Conservation (phyloP, 2,329 filamentous ascomycete genomes). For the Aspergillus cejpii region DNA sequence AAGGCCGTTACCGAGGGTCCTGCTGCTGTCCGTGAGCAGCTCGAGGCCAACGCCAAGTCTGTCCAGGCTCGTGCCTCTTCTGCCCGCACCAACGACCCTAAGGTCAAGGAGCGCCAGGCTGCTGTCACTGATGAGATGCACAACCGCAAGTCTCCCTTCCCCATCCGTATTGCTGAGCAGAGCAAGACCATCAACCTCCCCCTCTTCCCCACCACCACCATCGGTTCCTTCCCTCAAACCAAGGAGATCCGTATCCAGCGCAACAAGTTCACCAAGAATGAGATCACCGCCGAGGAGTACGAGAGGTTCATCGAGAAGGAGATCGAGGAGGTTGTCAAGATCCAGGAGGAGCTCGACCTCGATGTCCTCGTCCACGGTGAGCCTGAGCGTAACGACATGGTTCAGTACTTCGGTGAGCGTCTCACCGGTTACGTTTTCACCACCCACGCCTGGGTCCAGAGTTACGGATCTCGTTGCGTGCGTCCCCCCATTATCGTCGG, state of each 20-base stretch:
- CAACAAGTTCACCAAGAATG: slow-evolving; percentile 98
- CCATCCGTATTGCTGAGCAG: slow-evolving; percentile 76
- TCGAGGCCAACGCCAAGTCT: slow-evolving; percentile 96
- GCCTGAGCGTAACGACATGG: slow-evolving; percentile 99
- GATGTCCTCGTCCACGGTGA: slow-evolving; percentile 98
- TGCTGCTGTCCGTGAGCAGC: slow-evolving; percentile 74
- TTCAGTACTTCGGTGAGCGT: slow-evolving; percentile 99
- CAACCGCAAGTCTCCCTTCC: slow-evolving; percentile 88
- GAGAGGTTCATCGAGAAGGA: slow-evolving; percentile 99
- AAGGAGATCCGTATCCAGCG: slow-evolving; percentile 95
- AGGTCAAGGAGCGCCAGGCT: slow-evolving; percentile 93
- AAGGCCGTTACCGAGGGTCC: slow-evolving; percentile 95
- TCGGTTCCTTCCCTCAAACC: slow-evolving; percentile 98
- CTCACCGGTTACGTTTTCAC: slow-evolving; percentile 97
- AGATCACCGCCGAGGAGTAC: slow-evolving; percentile 87
- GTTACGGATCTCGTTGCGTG: slow-evolving; percentile 96
- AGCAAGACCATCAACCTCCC: slow-evolving; percentile 89
- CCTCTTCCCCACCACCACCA: slow-evolving; percentile 97
- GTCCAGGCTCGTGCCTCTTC: slow-evolving; percentile 86
- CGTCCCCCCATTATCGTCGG: slow-evolving; percentile 97
- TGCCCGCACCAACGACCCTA: slow-evolving; percentile 90
- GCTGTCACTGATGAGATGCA: slow-evolving; percentile 78
- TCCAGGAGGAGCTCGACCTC: slow-evolving; percentile 95
- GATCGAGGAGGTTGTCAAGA: slow-evolving; percentile 88
- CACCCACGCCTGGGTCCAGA: slow-evolving; percentile 98